Evolutionary conservation across 805 yeast genomes (phyloP), one percentile per base, ranked within the genome.

Genomic region (Yamadazyma philogaea): DNA sequence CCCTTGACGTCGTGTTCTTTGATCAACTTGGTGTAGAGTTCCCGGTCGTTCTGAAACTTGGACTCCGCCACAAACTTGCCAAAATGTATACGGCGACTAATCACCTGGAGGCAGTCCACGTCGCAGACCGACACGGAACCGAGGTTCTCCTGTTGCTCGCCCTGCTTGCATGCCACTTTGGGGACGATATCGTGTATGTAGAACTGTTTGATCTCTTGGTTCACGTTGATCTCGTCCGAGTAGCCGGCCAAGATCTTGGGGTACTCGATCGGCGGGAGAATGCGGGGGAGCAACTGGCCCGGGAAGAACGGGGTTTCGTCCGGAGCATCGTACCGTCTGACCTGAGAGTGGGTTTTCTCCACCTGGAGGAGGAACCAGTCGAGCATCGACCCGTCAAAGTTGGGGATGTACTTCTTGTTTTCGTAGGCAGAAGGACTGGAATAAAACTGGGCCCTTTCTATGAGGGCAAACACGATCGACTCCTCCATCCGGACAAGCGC

Each of bases 31-130:
- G 78, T 78, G 68, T 82, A 88, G 39, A 61, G 62, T 38, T 77
- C 86, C 27, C 70, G 74, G 47, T 90, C 93, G 20, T 72, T 67
- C 54, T 74, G 81, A 63, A 80, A 93, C 64, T 93, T 93, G 34
- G 96, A 85, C 61, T 93, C 99, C 4, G 99, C 99, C 7, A 93
- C 99, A 71, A 91, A 93, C 64, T 86, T 87, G 38, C 99, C 99
- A 66, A 91, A 93, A 65, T 93, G 99, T 52, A 93, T 87, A 59
- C 99, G 77, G 55, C 99, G 75, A 7, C 96, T 85, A 34, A 93
- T 66, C 4, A 96, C 83, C 63, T 93, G 96, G 51, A 93, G 72
- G 51, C 85, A 79, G 51, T 86, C 95, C 44, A 91, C 85, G 59
- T 93, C 99, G 48, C 87, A 73, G 30, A 80, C 69, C 3, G 95